phyloP scores from a whole-genome alignment of 495 filamentous ascomycete species.

The Neurospora sp. region DNA sequence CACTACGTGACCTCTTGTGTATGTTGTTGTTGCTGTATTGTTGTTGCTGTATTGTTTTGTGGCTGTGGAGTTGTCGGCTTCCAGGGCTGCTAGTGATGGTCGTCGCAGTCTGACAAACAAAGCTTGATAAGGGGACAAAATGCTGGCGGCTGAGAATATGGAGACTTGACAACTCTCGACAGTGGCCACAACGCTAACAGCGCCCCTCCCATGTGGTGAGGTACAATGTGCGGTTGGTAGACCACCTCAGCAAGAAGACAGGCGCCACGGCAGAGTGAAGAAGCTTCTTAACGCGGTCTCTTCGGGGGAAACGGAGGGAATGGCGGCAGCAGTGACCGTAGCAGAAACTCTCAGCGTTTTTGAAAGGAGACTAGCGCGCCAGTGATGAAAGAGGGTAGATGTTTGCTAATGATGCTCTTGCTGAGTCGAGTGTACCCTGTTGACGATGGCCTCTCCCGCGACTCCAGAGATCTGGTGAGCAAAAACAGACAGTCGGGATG shows the following conservation, averaged over 20 bases:
- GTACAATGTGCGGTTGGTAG: neutral
- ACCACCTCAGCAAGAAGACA: neutral
- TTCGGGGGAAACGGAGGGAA: neutral
- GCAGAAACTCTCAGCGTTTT: neutral
- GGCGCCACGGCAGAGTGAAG: neutral
- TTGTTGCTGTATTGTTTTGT: neutral
- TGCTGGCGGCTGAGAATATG: neutral
- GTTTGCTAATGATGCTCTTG: neutral
- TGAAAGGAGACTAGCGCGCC: neutral
- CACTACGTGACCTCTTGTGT: neutral
- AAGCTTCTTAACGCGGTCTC: neutral
- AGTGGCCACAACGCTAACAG: neutral
- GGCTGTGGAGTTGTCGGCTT: neutral
- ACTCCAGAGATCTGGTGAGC: constrained; percentile 7
- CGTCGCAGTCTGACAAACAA: neutral
- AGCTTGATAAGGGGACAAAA: neutral
- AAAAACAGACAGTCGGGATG: neutral
- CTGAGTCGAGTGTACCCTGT: neutral
- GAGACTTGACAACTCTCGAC: neutral
- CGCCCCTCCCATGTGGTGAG: neutral
- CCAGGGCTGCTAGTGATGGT: neutral
- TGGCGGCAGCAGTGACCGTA: neutral
- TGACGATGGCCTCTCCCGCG: constrained; percentile 2
- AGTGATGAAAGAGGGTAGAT: neutral
- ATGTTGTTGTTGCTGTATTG: neutral